Evolutionary conservation across 108 stramenopile species (phyloP).

Genomic region (Cafeteria roenbergensis): DNA sequence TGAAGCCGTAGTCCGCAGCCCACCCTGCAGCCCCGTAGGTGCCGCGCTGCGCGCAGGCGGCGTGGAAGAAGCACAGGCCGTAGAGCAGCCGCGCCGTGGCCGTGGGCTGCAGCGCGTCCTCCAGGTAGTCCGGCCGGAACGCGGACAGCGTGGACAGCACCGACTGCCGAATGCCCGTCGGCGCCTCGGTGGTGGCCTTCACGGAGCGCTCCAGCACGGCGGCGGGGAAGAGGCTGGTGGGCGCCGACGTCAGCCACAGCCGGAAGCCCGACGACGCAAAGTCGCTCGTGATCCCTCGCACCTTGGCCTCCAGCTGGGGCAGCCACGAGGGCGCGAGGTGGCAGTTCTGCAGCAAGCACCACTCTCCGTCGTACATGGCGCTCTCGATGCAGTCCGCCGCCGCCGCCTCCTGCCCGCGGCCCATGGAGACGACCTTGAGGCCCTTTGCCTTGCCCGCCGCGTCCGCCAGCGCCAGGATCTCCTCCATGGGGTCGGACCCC

Average conservation of each 20-base stretch:
- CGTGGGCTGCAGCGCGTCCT: conserved; percentile 25
- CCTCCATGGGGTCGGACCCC: conserved; percentile 47
- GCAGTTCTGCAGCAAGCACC: conserved; percentile 54
- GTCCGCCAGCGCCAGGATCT: conserved; percentile 38
- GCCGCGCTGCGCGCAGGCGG: conserved; percentile 39
- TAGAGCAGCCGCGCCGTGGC: conserved; percentile 45
- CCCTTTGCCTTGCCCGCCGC: conserved; percentile 19
- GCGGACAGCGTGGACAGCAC: conserved; percentile 36
- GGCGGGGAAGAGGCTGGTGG: conserved; percentile 39
- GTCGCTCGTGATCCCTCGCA: conserved; percentile 35
- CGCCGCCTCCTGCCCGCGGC: conserved; percentile 46
- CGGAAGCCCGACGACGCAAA: conserved; percentile 44
- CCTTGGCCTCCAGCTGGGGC: conserved; percentile 36
- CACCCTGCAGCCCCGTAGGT: conserved; percentile 45
- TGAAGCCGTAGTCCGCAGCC: conserved; percentile 49
- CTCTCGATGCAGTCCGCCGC: conserved; percentile 36
- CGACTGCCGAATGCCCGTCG: conserved; percentile 42
- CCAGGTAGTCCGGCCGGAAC: conserved; percentile 33
- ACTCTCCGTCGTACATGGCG: conserved; percentile 34
- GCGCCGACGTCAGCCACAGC: conserved; percentile 46
- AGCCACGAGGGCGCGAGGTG: conserved; percentile 45
- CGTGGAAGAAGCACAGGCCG: conserved; percentile 48
- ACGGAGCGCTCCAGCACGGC: conserved; percentile 39
- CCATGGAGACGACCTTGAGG: conserved; percentile 38
- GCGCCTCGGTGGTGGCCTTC: conserved; percentile 52